Conservation (phyloP, 441 rosid genomes). For the Capsella rubella region DNA sequence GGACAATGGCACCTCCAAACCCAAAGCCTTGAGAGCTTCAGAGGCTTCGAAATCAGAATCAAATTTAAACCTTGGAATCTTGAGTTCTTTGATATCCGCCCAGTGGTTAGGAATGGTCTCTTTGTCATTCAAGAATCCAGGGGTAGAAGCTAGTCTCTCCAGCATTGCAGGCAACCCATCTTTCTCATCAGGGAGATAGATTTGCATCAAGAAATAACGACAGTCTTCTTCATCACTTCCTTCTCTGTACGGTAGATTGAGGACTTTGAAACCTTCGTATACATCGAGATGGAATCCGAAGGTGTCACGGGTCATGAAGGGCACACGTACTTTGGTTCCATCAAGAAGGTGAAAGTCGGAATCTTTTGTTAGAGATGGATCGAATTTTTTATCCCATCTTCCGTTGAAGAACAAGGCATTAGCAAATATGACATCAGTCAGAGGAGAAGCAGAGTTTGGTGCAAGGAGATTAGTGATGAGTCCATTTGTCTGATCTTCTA, state of each 20-base stretch:
- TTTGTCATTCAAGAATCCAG: conserved; percentile 1
- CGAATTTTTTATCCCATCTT: conserved; percentile 1
- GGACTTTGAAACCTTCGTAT: conserved; percentile 32
- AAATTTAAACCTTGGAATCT: conserved; percentile 34
- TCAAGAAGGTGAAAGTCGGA: conserved; percentile 31
- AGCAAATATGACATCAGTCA: conserved; percentile 28
- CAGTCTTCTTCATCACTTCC: background rate
- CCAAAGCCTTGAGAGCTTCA: conserved; percentile 29
- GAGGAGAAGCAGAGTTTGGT: background rate
- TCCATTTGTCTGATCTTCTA: conserved; percentile 49
- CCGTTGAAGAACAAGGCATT: conserved; percentile 37
- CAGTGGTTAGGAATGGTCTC: background rate
- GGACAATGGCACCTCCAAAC: background rate
- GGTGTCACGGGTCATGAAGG: conserved; percentile 11
- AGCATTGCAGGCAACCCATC: conserved; percentile 36
- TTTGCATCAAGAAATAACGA: conserved; percentile 7
- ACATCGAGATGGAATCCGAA: background rate
- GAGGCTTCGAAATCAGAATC: conserved; percentile 10
- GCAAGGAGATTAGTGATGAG: conserved; percentile 32
- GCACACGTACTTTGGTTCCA: conserved; percentile 33
- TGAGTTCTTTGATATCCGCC: background rate
- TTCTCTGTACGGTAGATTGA: conserved; percentile 11
- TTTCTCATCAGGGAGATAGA: conserved; percentile 35
- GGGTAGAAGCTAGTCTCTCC: conserved; percentile 14
- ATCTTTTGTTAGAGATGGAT: conserved; percentile 18